Evolutionary conservation across 2,329 filamentous ascomycete genomes (phyloP).

Genomic region (Microcyclospora pomicola): DNA sequence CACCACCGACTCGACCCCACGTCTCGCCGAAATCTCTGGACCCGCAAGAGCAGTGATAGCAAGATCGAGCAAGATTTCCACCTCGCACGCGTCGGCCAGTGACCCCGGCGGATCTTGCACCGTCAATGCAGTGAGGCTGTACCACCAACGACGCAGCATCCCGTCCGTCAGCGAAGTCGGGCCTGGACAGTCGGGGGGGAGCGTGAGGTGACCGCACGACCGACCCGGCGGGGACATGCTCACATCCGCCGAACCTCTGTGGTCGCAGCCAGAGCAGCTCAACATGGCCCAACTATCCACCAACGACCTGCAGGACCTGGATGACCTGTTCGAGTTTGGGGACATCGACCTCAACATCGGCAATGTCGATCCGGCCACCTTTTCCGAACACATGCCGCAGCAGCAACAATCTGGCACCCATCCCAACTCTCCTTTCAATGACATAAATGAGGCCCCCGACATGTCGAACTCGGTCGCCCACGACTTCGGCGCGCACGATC

Average conservation of each 20-base stretch:
- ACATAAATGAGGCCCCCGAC: slow-evolving; percentile 12
- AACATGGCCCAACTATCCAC: slow-evolving; percentile 25
- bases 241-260: slow-evolving; percentile 18
- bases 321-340: slow-evolving; percentile 29
- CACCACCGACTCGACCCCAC: no score
- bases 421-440: slow-evolving; percentile 17
- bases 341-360: slow-evolving; percentile 22
- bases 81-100: no score
- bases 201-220: no score
- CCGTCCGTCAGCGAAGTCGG: no score
- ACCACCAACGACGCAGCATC: no score
- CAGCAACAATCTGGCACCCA: slow-evolving; percentile 13
- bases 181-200: no score
- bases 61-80: no score
- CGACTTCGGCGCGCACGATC: slow-evolving; percentile 19
- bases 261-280: slow-evolving; percentile 27
- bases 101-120: no score
- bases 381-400: slow-evolving; percentile 12
- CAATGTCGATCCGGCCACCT: slow-evolving; percentile 10
- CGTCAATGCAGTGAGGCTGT: no score
- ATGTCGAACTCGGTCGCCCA: slow-evolving; percentile 13
- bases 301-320: slow-evolving; percentile 29
- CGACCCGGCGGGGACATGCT: slow-evolving; percentile 11
- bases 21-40: no score
- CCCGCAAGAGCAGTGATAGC: no score